Conservation (phyloP, 495 filamentous ascomycete genomes). For the Jackrogersella minutella region DNA sequence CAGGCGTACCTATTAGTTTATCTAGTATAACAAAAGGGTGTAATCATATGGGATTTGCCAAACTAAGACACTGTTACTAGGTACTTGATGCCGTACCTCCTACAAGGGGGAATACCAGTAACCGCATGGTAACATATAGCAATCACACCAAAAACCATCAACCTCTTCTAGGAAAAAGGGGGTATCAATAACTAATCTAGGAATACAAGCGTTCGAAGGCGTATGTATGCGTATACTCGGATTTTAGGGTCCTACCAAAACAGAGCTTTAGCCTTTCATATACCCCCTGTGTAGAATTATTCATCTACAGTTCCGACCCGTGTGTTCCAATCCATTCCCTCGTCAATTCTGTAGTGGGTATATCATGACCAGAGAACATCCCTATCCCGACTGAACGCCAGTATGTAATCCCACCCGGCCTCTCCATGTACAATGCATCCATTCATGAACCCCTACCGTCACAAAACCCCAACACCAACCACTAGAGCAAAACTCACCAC, state of each 20-base stretch:
- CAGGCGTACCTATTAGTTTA: no score
- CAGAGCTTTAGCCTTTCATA: not conserved
- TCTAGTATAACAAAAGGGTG: no score
- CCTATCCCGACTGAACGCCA: slow-evolving; percentile 3
- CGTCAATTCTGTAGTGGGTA: slow-evolving; percentile 15
- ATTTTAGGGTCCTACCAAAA: slow-evolving; percentile 11
- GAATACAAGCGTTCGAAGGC: slow-evolving; percentile 2
- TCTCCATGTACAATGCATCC: not conserved
- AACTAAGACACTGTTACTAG: no score
- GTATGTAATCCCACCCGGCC: not conserved
- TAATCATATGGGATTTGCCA: no score
- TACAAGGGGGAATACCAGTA: no score
- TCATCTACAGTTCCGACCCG: not conserved
- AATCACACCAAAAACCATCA: not conserved
- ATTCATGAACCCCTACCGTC: not conserved
- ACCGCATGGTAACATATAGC: no score
- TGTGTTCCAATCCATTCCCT: not conserved
- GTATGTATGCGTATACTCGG: not conserved
- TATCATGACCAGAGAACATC: slow-evolving; percentile 9
- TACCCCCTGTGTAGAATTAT: not conserved
- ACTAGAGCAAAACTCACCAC: not conserved
- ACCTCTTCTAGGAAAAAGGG: not conserved
- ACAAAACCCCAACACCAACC: slow-evolving; percentile 12
- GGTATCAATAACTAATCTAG: slow-evolving; percentile 21
- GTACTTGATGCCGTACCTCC: no score